Base-by-base conservation (phyloP, 768 basidiomycete species). In the Termitomyces sp. region DNA sequence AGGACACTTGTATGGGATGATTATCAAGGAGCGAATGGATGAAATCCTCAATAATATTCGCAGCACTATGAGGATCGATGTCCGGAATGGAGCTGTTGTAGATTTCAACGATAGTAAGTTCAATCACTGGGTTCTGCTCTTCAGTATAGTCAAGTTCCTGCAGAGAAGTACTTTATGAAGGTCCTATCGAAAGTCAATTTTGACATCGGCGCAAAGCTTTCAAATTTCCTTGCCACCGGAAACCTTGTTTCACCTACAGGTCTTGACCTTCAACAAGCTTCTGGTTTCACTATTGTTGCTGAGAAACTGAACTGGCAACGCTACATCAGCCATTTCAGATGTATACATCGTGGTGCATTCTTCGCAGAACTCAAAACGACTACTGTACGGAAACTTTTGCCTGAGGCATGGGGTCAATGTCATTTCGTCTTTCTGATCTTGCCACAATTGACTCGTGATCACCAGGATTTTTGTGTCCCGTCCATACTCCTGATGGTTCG, bases 221-320 rank as follows among this genome's bases (percentile, higher is more conserved):
- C 90, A 20, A 96, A 96, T 70, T 99, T 99, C 78, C 82, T 99
- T 45, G 97, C 97, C 16, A 98, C 97, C 4, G 97, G 97, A 28
- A 98, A 98, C 68, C 78, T 99, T 26, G 81, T 95, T 53, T 96
- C 97, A 9, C 94, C 93, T 0, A 88, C 93, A 1, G 97, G 97
- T 59, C 85, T 99, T 55, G 97, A 98, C 73, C 76, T 99, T 16
- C 96, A 98, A 70, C 97, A 99, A 72, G 88, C 95, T 0, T 89
- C 94, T 18, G 97, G 97, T n/a, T 98, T 96, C 73, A 98, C 97
- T 1, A 97, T 99, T 64, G 90, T 98, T 35, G 97, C 95, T 5
- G 97, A 99, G 76, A 98, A 98, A 73, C 80, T 99, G 59, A 99
- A 99, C 71, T 99, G 97, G 86, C 88, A 91, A 64, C 93, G 97